These are phyloP conservation scores for Penicillium occitanis DNA, from an alignment of 2,329 filamentous ascomycete species.

Conservation along the genomic window DNA sequence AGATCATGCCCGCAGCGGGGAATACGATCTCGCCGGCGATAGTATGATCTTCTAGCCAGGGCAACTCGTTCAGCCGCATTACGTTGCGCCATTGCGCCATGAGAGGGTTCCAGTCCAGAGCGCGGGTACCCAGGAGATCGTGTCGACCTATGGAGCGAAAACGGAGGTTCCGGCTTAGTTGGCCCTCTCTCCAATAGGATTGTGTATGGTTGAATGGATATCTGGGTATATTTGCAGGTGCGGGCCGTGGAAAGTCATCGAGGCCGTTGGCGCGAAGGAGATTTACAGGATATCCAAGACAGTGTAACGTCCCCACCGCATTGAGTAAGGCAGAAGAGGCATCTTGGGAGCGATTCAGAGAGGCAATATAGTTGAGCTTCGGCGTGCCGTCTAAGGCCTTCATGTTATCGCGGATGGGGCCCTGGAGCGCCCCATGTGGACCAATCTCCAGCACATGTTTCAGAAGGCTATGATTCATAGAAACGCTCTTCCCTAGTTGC, in stretches of 20 bases:
- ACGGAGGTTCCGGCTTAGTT: conserved; percentile 14
- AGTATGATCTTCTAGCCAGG: conserved; percentile 37
- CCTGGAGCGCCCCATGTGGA: conserved; percentile 33
- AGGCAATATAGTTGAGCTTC: background rate
- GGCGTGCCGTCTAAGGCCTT: background rate
- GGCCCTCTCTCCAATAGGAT: conserved; percentile 24
- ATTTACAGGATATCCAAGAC: background rate
- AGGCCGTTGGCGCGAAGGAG: background rate
- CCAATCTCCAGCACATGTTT: conserved; percentile 29
- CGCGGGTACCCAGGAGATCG: conserved; percentile 18
- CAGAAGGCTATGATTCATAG: background rate
- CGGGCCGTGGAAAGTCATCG: background rate
- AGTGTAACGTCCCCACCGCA: background rate
- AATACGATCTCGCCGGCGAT: conserved; percentile 34
- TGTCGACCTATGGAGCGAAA: conserved; percentile 3
- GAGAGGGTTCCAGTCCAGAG: conserved; percentile 26
- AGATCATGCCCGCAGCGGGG: conserved; percentile 32
- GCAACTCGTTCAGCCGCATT: conserved; percentile 31
- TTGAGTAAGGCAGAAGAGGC: background rate
- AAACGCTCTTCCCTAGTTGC: background rate
- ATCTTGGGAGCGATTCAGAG: background rate
- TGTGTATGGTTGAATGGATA: conserved; percentile 27
- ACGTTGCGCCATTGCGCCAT: conserved; percentile 33
- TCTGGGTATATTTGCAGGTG: conserved; percentile 19
- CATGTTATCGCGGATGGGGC: conserved; percentile 26